These are phyloP conservation scores for Hericium erinaceus DNA, from an alignment of 768 basidiomycete genomes.

Conservation along the genomic window DNA sequence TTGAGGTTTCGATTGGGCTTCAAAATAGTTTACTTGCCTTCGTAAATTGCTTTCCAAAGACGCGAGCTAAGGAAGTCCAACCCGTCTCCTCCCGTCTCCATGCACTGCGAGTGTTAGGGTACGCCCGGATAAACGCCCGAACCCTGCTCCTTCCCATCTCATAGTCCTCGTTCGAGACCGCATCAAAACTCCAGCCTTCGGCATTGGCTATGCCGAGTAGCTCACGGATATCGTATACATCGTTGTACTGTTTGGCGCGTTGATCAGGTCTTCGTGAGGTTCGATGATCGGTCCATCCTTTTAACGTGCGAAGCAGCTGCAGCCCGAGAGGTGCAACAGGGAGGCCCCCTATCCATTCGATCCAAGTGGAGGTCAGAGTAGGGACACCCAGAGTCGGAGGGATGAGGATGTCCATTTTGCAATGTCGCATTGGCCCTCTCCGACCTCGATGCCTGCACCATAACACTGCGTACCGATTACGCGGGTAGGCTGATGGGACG, in stretches of 20 bases:
- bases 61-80: too few species aligned
- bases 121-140: too few species aligned
- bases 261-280: slow-evolving; percentile 20
- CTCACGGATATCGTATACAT: slow-evolving; percentile 33
- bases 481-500: slow-evolving; percentile 27
- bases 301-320: slow-evolving; percentile 24
- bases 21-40: too few species aligned
- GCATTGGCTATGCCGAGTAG: slow-evolving; percentile 20
- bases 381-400: slow-evolving; percentile 23
- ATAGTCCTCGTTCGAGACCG: too few species aligned
- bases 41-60: too few species aligned
- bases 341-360: slow-evolving; percentile 7
- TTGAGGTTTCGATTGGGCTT: too few species aligned
- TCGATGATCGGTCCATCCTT: slow-evolving; percentile 23
- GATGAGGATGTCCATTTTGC: slow-evolving; percentile 26
- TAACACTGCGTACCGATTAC: slow-evolving; percentile 32
- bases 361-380: slow-evolving; percentile 6
- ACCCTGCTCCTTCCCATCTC: too few species aligned
- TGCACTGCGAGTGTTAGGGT: too few species aligned
- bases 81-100: too few species aligned
- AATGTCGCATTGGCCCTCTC: slow-evolving; percentile 2
- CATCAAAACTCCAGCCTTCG: too few species aligned
- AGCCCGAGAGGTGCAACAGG: slow-evolving; percentile 24
- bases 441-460: slow-evolving; percentile 21
- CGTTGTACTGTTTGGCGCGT: slow-evolving; percentile 32